Conservation (phyloP, 2,329 filamentous ascomycete genomes). For the Penicillium sp. region DNA sequence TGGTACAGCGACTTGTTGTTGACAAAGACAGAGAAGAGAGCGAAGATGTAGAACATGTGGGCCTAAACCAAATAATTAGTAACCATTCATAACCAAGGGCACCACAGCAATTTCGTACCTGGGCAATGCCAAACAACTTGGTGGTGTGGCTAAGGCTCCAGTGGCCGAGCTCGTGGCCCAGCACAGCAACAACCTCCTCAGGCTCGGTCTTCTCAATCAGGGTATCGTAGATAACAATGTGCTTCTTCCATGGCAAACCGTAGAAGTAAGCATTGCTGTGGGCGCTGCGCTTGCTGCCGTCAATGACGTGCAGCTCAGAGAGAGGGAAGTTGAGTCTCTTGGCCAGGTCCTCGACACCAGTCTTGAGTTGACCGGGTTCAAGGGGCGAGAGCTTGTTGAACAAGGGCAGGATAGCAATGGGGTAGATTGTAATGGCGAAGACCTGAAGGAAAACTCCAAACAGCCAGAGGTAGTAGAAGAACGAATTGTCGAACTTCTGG, state of each 20-base stretch:
- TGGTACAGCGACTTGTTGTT: constrained; percentile 89
- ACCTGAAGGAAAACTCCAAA: constrained; percentile 87
- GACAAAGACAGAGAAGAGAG: constrained; percentile 94
- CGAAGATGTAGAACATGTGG: constrained; percentile 95
- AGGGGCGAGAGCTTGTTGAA: constrained; percentile 98
- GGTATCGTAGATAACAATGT: constrained; percentile 99
- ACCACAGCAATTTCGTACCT: constrained; percentile 52
- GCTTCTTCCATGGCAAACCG: constrained; percentile 98
- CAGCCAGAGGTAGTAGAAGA: constrained; percentile 98
- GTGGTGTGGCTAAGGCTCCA: constrained; percentile 97
- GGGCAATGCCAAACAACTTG: constrained; percentile 78
- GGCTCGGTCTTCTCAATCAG: constrained; percentile 91
- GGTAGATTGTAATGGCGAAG: constrained; percentile 94
- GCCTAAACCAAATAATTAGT: constrained; percentile 50
- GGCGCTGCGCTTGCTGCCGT: constrained; percentile 80
- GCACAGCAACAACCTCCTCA: constrained; percentile 87
- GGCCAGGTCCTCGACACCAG: constrained; percentile 78
- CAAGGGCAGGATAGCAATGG: constrained; percentile 84
- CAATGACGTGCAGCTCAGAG: constrained; percentile 89
- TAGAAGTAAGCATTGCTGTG: constrained; percentile 96
- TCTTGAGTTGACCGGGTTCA: constrained; percentile 81
- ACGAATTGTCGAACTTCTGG: constrained; percentile 85
- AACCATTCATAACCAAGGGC: background rate
- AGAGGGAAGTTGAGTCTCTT: constrained; percentile 85
- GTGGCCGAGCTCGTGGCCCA: constrained; percentile 94